phyloP scores from a whole-genome alignment of 805 yeast genomes.

The Jamesozyma jinghongensis region DNA sequence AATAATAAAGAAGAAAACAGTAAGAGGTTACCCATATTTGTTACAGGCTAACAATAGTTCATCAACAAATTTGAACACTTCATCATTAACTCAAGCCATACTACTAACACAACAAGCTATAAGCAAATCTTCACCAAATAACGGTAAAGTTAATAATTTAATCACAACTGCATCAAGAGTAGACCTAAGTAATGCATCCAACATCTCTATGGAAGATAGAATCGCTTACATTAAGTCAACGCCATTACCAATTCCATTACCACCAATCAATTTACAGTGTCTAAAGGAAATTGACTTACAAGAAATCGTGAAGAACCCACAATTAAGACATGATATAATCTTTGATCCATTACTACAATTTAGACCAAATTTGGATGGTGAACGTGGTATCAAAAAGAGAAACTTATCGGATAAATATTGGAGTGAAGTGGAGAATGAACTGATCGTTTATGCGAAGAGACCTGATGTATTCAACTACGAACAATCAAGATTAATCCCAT shows the following conservation, averaged over 20 bases:
- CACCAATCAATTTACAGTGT: constrained; percentile 77
- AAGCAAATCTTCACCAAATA: constrained; percentile 1
- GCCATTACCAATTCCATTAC: constrained; percentile 41
- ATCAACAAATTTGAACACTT: constrained; percentile 1
- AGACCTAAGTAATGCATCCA: neutral
- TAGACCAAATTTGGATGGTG: constrained; percentile 86
- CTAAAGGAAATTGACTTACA: constrained; percentile 79
- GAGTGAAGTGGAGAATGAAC: constrained; percentile 65
- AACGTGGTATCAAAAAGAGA: constrained; percentile 74
- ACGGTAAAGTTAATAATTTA: constrained; percentile 2
- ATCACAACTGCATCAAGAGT: neutral
- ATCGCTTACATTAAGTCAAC: constrained; percentile 14
- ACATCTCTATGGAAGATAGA: constrained; percentile 20
- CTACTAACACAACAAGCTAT: constrained; percentile 7
- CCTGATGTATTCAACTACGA: constrained; percentile 25
- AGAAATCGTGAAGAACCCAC: constrained; percentile 85
- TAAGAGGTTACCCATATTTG: constrained; percentile 3
- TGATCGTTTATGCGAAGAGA: constrained; percentile 35
- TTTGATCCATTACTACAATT: constrained; percentile 90
- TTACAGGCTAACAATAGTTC: constrained; percentile 2
- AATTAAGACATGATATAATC: constrained; percentile 82
- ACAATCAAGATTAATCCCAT: constrained; percentile 47
- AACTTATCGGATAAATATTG: constrained; percentile 73
- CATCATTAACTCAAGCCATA: constrained; percentile 7
- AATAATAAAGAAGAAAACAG: constrained; percentile 8